Conservation (phyloP, 129 eudicot genomes). For the Flaveria linearis region DNA sequence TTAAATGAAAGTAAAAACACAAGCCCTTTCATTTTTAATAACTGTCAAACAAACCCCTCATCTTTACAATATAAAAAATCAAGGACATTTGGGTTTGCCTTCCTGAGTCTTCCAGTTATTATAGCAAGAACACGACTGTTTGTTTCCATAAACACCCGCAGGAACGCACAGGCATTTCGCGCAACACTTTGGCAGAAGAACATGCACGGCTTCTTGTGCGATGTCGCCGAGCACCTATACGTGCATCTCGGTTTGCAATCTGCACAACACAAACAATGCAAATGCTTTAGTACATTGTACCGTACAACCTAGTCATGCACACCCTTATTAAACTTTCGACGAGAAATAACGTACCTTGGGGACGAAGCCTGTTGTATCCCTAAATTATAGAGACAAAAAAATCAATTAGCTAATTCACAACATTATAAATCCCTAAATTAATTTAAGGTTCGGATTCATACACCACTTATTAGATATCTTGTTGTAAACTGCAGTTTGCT, state of each 20-base stretch:
- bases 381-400: slow-evolving; percentile 3
- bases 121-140: slow-evolving; percentile 70
- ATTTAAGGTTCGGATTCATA: no score
- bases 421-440: neutral
- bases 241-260: slow-evolving; percentile 63
- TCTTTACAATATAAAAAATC: slow-evolving; percentile 1
- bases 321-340: neutral
- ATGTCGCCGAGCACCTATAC: slow-evolving; percentile 70
- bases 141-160: slow-evolving; percentile 58
- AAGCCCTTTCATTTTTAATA: slow-evolving; percentile 18
- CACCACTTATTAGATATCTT: no score
- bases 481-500: no score
- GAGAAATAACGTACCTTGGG: slow-evolving; percentile 36
- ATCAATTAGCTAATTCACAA: neutral
- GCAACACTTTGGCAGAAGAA: slow-evolving; percentile 68
- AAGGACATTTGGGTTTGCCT: slow-evolving; percentile 76
- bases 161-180: slow-evolving; percentile 76
- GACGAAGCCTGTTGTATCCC: slow-evolving; percentile 59
- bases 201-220: slow-evolving; percentile 85
- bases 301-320: slow-evolving; percentile 4
- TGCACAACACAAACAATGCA: slow-evolving; percentile 9
- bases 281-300: neutral
- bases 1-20: neutral
- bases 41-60: slow-evolving; percentile 22
- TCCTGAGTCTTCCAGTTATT: slow-evolving; percentile 78